Evolutionary conservation across 2,329 filamentous ascomycete species (phyloP).

Genomic region (Pseudogymnoascus verrucosus): DNA sequence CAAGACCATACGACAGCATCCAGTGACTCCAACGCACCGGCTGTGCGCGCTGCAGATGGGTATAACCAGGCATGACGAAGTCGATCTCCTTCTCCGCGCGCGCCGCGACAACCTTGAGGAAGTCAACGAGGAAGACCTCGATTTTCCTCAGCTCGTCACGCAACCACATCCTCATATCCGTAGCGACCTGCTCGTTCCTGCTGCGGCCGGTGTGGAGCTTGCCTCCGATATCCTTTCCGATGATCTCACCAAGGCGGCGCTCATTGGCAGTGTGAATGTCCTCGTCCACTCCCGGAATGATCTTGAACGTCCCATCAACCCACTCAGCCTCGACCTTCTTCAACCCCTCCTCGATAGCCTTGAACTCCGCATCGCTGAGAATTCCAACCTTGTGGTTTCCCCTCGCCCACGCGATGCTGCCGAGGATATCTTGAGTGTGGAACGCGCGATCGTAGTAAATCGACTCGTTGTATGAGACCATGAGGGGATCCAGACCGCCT

Average conservation of each 20-base stretch:
- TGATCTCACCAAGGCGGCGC: conserved; percentile 70
- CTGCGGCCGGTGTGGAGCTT: conserved; percentile 86
- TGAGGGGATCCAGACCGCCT: conserved; percentile 78
- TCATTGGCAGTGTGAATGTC: conserved; percentile 65
- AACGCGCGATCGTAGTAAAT: conserved; percentile 73
- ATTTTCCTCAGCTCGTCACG: conserved; percentile 64
- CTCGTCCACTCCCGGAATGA: conserved; percentile 47
- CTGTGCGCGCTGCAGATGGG: conserved; percentile 70
- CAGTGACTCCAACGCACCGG: conserved; percentile 73
- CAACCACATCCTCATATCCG: conserved; percentile 86
- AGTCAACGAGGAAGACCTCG: conserved; percentile 56
- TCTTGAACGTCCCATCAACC: conserved; percentile 41
- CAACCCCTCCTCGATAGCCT: conserved; percentile 64
- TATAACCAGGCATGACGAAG: conserved; percentile 76
- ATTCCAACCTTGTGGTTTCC: conserved; percentile 72
- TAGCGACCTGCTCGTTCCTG: conserved; percentile 84
- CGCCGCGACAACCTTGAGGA: conserved; percentile 57
- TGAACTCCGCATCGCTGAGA: conserved; percentile 64
- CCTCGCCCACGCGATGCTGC: conserved; percentile 72
- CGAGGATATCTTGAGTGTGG: conserved; percentile 72
- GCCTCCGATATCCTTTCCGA: conserved; percentile 75
- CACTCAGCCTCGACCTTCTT: conserved; percentile 47
- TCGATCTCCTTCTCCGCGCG: conserved; percentile 67
- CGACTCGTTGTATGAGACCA: conserved; percentile 77
- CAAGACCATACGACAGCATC: conserved; percentile 64